Base-by-base conservation (phyloP, 2,329 filamentous ascomycete species). In the Arachnomyces sp. region DNA sequence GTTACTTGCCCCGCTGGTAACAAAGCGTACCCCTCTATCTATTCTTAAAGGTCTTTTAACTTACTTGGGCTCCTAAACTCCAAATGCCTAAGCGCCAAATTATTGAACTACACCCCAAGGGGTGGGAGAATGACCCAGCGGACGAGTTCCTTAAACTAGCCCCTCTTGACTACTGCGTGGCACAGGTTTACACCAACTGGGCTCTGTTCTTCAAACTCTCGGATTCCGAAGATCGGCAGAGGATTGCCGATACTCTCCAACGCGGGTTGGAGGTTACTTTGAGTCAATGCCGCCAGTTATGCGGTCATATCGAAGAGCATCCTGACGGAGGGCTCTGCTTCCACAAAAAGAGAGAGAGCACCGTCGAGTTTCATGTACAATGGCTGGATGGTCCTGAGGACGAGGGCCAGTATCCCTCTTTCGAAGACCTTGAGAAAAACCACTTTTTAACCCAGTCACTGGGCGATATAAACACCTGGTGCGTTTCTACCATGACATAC, bases 291-390 rank as follows among this genome's bases (percentile, higher is more conserved):
- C 49, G 64, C 2, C 61, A 68, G 38, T 50, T 67, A 6, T 59
- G 57, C 14, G 61, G 65, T 0, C 59, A 51, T 1, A 65, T 71
- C 31, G 66, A 68, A 42, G 57, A 58, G 30, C 57, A 68, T n/a
- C 32, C 51, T 0, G 36, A 45, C 0, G 61, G 60, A 3, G 60
- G 58, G 8, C 54, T 65, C 36, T 64, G 55, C 0, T 64, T 66
- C 28, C 52, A 57, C 7, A 67, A 60, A 43, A 59, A 42, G 25
- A 57, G 46, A 31, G 50, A 61, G 14, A 59, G 52, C 42, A 64
- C 60, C 0, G 57, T 64, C 1, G 39, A 48, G 1, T 57, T 67
- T n/a, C 28, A 61, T 2, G 49, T 67, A 0, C 63, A 67, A 34
- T 56, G 56, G 44, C 58, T 68, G 2, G 64, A 69, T 39, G 28